These are phyloP conservation scores for Epichloe coenophiala DNA, from an alignment of 2,329 filamentous ascomycete genomes.

Conservation along the genomic window DNA sequence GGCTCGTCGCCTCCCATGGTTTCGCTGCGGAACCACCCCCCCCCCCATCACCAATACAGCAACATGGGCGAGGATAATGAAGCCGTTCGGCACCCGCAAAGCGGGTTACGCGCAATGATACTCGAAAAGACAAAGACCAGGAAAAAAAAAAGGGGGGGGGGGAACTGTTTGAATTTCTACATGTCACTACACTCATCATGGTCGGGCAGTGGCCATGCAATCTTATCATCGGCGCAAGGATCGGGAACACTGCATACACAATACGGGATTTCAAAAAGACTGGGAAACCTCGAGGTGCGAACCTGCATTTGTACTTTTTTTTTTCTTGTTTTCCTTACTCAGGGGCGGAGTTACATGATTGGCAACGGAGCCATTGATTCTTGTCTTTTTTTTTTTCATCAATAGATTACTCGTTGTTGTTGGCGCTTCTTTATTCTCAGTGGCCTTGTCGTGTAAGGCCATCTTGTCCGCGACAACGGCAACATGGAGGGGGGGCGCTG, in stretches of 20 bases:
- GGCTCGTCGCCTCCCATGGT: background rate
- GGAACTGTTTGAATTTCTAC: background rate
- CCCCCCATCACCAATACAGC: background rate
- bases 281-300: slow-evolving; percentile 13
- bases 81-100: too few relatives aligned
- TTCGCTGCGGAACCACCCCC: background rate
- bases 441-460: too few relatives aligned
- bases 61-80: too few relatives aligned
- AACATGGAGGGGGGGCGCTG: too few relatives aligned
- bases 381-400: background rate
- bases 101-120: too few relatives aligned
- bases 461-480: too few relatives aligned
- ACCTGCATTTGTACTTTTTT: slow-evolving; percentile 7
- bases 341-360: too few relatives aligned
- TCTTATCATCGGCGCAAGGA: slow-evolving; percentile 4
- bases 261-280: slow-evolving; percentile 10
- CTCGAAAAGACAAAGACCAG: background rate
- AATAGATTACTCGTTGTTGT: too few relatives aligned
- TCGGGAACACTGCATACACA: slow-evolving; percentile 9
- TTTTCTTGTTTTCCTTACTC: background rate
- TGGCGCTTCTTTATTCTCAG: too few relatives aligned
- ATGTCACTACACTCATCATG: background rate
- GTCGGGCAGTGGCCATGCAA: background rate
- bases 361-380: background rate
- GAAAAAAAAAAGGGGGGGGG: background rate